Base-by-base conservation (phyloP, 345 rosid species). In the Eucalyptus tenuipes region DNA sequence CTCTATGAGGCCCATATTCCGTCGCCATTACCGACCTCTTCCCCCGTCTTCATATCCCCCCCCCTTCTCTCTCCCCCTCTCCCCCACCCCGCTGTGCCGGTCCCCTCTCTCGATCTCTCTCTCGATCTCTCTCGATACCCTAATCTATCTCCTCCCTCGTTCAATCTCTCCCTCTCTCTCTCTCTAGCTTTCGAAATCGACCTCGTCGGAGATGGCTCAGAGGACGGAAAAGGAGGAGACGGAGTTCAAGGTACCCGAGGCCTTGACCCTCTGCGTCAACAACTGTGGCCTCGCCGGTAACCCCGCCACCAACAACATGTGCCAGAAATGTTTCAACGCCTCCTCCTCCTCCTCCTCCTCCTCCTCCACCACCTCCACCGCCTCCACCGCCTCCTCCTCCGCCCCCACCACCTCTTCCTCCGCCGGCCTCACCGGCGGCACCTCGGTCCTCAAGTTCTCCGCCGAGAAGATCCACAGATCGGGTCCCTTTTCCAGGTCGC, bases 211-310 rank as follows among this genome's bases (percentile, higher is more conserved):
- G 61, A 97, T 97, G 99, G 97, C 99, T 10, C 99, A 94, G 88
- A 94, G 94, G 84, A 94, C 99, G 11, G 99, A 95, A 93, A 96
- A 97, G 48, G 99, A 97, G 92, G 99, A 97, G 93, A 95, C 99
- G 20, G 99, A 97, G 92, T 96, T 96, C 91, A 95, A 97, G 93
- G 98, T 97, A 1, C 97, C 97, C 49, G 99, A 97, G 55, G 87
- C 96, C 89, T 87, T 96, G 86, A 87, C 97, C 57, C 91, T 94
- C 11, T 98, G 99, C 79, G 89, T 93, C 71, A 97, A 97, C 89
- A 97, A 97, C 91, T 98, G 99, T 85, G 97, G 98, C 68, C 94
- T 96, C 79, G 93, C 97, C 5, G 99, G 96, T 2, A 98, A 95
- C 90, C 99, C 99, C 0, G 96, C 99, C 27, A 96, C 98, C 86